A percentile compares a stretch with the other conserved stretches of the same genome.
phyloP scores from a whole-genome alignment of 257 asterid genomes.

The Nicotiana benthamiana region DNA sequence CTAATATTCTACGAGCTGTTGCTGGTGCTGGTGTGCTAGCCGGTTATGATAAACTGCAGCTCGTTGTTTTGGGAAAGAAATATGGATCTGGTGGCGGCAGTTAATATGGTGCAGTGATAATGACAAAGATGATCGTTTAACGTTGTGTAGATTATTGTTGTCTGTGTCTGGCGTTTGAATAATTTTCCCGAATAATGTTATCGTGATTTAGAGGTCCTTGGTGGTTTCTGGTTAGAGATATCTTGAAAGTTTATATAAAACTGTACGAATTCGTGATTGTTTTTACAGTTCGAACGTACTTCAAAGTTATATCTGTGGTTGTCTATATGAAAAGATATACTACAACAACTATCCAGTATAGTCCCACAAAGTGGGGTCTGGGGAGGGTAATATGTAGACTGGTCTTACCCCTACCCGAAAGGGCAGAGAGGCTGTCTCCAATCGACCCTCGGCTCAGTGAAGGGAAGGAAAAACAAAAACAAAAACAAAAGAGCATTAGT shows the following conservation, averaged over 20 bases:
- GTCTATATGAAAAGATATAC: not conserved
- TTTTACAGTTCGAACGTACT: not conserved
- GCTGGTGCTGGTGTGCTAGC: slow-evolving; percentile 22
- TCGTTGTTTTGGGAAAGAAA: slow-evolving; percentile 9
- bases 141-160: not conserved
- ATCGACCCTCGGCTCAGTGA: too few relatives aligned
- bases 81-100: slow-evolving; percentile 21
- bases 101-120: not conserved
- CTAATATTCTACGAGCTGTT: slow-evolving; percentile 16
- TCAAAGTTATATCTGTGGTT: not conserved
- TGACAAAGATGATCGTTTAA: not conserved
- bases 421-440: too few relatives aligned
- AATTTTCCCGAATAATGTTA: not conserved
- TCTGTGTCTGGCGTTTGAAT: not conserved
- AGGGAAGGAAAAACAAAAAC: too few relatives aligned
- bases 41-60: slow-evolving; percentile 17
- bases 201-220: not conserved
- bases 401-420: too few relatives aligned
- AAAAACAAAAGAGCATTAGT: too few relatives aligned
- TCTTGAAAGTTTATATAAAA: not conserved
- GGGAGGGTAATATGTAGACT: too few relatives aligned
- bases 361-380: too few relatives aligned
- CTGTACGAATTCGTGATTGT: not conserved
- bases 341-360: too few relatives aligned
- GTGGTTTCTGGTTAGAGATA: not conserved